Evolutionary conservation across 176 grass and related monocot species (phyloP).

Genomic region (Paspalum vaginatum): DNA sequence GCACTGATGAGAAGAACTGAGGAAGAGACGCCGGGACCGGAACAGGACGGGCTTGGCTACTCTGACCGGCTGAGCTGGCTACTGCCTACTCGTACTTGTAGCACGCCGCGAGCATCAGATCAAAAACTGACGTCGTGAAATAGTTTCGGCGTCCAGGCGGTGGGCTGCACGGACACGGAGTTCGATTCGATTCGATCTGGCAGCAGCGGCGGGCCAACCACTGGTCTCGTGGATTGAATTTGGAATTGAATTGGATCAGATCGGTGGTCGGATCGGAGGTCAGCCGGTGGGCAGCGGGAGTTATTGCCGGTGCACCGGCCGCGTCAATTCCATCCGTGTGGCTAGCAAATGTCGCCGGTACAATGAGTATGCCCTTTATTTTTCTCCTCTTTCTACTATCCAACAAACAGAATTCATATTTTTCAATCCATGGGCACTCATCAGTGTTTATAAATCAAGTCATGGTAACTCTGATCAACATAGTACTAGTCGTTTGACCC

Average conservation of each 20-base stretch:
- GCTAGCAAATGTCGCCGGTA: not conserved
- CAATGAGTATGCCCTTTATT: not conserved
- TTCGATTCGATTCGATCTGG: not conserved
- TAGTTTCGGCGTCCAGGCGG: not conserved
- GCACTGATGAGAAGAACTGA: not conserved
- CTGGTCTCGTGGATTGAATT: not conserved
- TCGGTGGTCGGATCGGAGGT: not conserved
- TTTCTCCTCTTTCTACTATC: not conserved
- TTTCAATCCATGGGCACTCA: not conserved
- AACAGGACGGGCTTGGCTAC: not conserved
- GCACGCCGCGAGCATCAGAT: not conserved
- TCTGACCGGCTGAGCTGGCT: not conserved
- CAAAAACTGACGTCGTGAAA: not conserved
- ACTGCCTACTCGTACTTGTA: not conserved
- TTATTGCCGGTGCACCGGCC: constrained; percentile 40
- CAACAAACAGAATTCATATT: not conserved
- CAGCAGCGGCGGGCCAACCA: constrained; percentile 19
- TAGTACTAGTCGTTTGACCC: not conserved
- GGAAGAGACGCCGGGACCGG: not conserved
- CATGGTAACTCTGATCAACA: not conserved
- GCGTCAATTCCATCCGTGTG: constrained; percentile 18
- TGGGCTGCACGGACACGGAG: not conserved
- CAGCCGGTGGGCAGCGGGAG: constrained; percentile 13
- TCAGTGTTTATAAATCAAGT: not conserved
- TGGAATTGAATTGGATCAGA: constrained; percentile 12